These are phyloP conservation scores for Pseudogymnoascus sp. DNA, from an alignment of 2,329 filamentous ascomycete genomes.

Conservation along the genomic window DNA sequence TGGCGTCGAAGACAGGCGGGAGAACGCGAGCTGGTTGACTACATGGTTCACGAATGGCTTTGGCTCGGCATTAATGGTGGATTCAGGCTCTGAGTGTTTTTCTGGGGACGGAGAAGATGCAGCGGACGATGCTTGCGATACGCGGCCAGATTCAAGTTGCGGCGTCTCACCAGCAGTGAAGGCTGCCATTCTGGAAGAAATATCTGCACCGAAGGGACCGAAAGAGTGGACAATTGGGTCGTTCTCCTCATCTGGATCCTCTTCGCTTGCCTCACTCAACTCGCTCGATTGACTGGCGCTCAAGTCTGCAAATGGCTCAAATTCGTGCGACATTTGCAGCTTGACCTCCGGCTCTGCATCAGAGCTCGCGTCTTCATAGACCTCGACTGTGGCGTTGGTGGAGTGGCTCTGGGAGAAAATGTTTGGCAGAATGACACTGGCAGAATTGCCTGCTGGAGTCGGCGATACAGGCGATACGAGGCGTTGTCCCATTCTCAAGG, in stretches of 20 bases:
- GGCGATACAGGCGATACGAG: slow-evolving; percentile 73
- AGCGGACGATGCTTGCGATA: slow-evolving; percentile 22
- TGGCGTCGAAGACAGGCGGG: slow-evolving; percentile 82
- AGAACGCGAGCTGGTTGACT: slow-evolving; percentile 91
- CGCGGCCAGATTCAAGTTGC: slow-evolving; percentile 14
- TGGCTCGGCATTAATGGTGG: slow-evolving; percentile 32
- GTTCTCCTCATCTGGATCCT: slow-evolving; percentile 84
- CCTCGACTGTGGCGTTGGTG: slow-evolving; percentile 44
- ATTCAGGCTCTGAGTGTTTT: slow-evolving; percentile 20
- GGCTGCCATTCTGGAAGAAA: slow-evolving; percentile 72
- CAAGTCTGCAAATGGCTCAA: slow-evolving; percentile 8
- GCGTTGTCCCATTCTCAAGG: slow-evolving; percentile 44
- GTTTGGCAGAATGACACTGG: slow-evolving; percentile 18
- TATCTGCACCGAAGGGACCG: slow-evolving; percentile 77
- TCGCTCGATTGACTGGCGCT: slow-evolving; percentile 39
- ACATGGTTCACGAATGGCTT: slow-evolving; percentile 67
- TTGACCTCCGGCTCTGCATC: slow-evolving; percentile 39
- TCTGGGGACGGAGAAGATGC: slow-evolving; percentile 14
- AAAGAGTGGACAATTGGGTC: slow-evolving; percentile 90
- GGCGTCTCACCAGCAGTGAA: slow-evolving; percentile 52
- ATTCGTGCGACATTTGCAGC: slow-evolving; percentile 19
- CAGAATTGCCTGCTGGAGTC: slow-evolving; percentile 35
- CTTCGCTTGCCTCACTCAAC: slow-evolving; percentile 46
- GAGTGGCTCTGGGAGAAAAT: slow-evolving; percentile 32
- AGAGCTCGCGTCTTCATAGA: slow-evolving; percentile 63